phyloP scores from a whole-genome alignment of 225 moss, liverwort and hornwort species.

The Neckera pumila region DNA sequence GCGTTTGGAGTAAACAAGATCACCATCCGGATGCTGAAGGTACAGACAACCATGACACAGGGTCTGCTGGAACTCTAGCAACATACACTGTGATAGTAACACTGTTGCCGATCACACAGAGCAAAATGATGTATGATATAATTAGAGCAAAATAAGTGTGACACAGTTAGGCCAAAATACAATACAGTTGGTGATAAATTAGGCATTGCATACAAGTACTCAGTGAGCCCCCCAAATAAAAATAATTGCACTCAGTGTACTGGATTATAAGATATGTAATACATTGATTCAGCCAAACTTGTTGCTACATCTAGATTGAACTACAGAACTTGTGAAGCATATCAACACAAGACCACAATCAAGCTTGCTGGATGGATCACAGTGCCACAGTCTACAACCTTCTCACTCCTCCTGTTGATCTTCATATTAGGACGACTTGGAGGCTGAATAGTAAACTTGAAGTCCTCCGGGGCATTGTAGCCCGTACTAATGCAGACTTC shows the following conservation, averaged over 20 bases:
- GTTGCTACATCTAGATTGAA: background rate
- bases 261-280: background rate
- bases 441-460: background rate
- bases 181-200: too few relatives aligned
- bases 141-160: too few relatives aligned
- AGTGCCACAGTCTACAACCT: fast-evolving
- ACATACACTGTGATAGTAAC: too few relatives aligned
- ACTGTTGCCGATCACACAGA: too few relatives aligned
- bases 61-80: too few relatives aligned
- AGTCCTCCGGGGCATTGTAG: background rate
- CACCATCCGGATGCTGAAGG: too few relatives aligned
- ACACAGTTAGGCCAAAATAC: too few relatives aligned
- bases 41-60: too few relatives aligned
- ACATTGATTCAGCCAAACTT: background rate
- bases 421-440: fast-evolving
- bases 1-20: too few relatives aligned
- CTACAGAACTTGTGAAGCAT: fast-evolving
- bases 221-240: background rate
- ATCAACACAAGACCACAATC: background rate
- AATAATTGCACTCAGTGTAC: background rate
- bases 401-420: background rate
- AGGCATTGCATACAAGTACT: too few relatives aligned
- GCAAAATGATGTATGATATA: too few relatives aligned
- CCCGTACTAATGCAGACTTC: background rate
- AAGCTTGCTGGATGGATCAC: fast-evolving